Conservation (phyloP, 2,329 filamentous ascomycete genomes). For the Aspergillus piperis region DNA sequence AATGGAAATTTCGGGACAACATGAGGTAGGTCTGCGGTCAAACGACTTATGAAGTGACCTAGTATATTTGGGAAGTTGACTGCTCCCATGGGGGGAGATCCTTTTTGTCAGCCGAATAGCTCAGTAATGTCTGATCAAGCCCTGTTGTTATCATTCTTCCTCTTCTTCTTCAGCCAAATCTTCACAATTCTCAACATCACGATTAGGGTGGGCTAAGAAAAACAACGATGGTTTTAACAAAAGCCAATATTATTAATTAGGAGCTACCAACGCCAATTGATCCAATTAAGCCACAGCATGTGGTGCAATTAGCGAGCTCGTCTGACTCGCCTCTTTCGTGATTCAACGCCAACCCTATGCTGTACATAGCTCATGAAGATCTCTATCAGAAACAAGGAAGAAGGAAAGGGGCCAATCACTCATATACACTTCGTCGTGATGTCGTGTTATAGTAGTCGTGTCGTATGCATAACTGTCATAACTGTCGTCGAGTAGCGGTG, state of each 20-base stretch:
- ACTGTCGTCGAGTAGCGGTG: slow-evolving; percentile 6
- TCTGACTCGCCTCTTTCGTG: not conserved
- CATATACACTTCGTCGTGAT: slow-evolving; percentile 14
- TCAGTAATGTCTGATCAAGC: no score
- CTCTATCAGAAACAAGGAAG: slow-evolving; percentile 1
- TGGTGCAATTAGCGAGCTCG: not conserved
- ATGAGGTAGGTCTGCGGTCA: no score
- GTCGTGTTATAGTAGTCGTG: slow-evolving; percentile 11
- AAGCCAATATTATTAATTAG: not conserved
- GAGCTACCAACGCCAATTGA: not conserved
- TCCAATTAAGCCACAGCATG: not conserved
- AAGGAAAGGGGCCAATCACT: slow-evolving; percentile 2
- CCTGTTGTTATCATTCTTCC: no score
- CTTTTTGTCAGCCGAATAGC: no score
- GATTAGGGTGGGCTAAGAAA: not conserved
- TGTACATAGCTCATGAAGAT: slow-evolving; percentile 4
- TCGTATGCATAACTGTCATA: slow-evolving; percentile 8
- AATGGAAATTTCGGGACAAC: no score
- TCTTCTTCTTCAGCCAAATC: no score
- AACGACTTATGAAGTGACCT: not conserved
- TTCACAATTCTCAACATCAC: no score
- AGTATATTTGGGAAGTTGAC: no score
- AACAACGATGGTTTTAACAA: no score
- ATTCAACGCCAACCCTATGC: not conserved
- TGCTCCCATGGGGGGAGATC: no score